phyloP scores from a whole-genome alignment of 2,329 filamentous ascomycete species.

The Scedosporium apiospermum region DNA sequence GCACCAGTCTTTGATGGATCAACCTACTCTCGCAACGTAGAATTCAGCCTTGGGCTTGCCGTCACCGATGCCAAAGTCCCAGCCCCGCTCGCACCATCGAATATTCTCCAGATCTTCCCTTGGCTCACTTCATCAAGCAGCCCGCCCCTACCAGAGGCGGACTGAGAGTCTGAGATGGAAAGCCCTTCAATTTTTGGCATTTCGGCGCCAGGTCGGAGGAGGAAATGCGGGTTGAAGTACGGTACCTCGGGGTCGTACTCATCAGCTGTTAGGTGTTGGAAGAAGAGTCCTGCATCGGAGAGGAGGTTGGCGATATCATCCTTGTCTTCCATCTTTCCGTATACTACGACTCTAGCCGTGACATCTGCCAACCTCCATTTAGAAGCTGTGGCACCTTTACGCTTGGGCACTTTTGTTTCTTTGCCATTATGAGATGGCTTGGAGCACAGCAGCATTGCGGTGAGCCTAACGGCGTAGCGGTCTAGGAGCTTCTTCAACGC shows the following conservation, averaged over 20 bases:
- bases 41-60: background rate
- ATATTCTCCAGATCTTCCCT: background rate
- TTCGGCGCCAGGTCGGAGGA: slow-evolving; percentile 6
- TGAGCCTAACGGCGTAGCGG: too few species aligned
- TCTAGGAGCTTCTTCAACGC: too few species aligned
- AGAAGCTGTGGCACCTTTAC: background rate
- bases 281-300: background rate
- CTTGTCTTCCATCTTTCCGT: background rate
- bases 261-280: background rate
- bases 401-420: background rate
- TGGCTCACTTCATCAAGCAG: background rate
- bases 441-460: too few species aligned
- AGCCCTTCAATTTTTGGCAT: slow-evolving; percentile 8
- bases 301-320: background rate
- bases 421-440: background rate
- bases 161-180: background rate
- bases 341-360: background rate
- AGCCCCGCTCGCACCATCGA: background rate
- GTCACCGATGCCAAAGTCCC: background rate
- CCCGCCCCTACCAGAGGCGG: background rate
- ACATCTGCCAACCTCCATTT: background rate
- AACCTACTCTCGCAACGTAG: background rate
- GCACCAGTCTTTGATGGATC: background rate
- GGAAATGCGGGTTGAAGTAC: slow-evolving; percentile 9
- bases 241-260: background rate